Evolutionary conservation across 192 early-diverging fungal species (phyloP), one percentile per base, ranked within the genome.

Genomic region (Backusella luteola): DNA sequence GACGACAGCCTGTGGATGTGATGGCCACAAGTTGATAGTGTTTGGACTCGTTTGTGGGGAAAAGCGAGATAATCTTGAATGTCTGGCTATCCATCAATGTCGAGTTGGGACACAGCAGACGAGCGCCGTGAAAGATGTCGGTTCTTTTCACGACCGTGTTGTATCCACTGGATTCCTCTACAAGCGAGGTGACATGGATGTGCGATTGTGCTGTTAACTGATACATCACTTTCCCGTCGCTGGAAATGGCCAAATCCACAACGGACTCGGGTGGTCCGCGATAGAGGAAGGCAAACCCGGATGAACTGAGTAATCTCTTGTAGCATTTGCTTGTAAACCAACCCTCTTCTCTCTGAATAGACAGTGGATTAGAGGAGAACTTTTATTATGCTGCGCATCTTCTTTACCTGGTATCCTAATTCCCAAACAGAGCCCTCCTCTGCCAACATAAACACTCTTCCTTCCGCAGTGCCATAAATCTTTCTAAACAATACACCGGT

Each of bases 381-480:
- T 3, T 32, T 32, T 32, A 32, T 32, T 44, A 19, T 44, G 42
- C 14, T 17, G 3, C 5, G 12, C 15, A 17, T 44, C 14, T 17
- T 17, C 4, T 17, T 44, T 76, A 83, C 81, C 84, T 95, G 91
- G 78, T 98, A 98, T 35, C 83, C 83, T 42, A 98, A 85, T 84
- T 98, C 97, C 84, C 93, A 96, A 14, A 98, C 76, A 67, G 90
- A 86, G 34, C 96, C 95, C 77, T 96, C 92, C 74, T 90, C 90
- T 44, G 96, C 96, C 34, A 89, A 84, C 93, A 97, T 93, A 74
- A 97, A 96, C 42, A 99, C 92, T 3, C 97, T 85, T 35, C 97
- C 97, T 39, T 91, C 85, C 15, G 46, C 73, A 5, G 96, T 92
- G 9, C 95, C 95, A 7, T 86, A 84, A 73, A 99, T 96, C 67